Base-by-base conservation (phyloP, 2,329 filamentous ascomycete species). In the Trichoderma cornu-damae region DNA sequence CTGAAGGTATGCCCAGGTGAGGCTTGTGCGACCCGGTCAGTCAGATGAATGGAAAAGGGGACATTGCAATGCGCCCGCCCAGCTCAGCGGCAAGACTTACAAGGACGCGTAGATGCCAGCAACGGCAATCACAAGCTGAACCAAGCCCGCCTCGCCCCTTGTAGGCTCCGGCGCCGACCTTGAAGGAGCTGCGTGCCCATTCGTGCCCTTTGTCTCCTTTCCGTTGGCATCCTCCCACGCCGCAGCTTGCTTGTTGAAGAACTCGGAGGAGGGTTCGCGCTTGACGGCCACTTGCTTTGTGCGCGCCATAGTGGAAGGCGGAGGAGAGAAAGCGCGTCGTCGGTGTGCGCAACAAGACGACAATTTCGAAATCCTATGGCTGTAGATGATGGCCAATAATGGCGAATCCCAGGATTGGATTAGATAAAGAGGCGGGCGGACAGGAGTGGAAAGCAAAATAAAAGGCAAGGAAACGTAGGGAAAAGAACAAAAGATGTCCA, bases 51-150 rank as follows among this genome's bases (percentile, higher is more conserved):
- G 28, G 8, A 14, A 32, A 30, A 35, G 11, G 44, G n/a, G 22
- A 34, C 1, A 16, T 11, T 32, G 20, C 4, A 3, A 46, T 7
- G 6, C n/a, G n/a, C n/a, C n/a, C n/a, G 26, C 18, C n/a, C 9
- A 3, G 6, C 9, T 18, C 28, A 1, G 11, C 4, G 18, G 32
- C 8, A 18, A 7, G 26, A 55, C 82, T 68, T 82, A 96, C 93
- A 99, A 99, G 34, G 92, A 96, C 34, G 88, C 90, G 72, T 99
- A 99, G 66, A 99, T 99, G 59, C 94, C 94, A 6, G 85, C 86
- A n/a, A 96, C 90, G 63, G 92, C 93, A 61, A 96, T 83, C 48
- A 92, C 74, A 57, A 96, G 82, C 72, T 96, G 88, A 66, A 88
- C 68, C 28, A 90, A 70, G 4, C 89, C 88, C 7, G 86, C 80